Base-by-base conservation (phyloP, 1,139 yeast species). In the Yamadazyma diddensiae region DNA sequence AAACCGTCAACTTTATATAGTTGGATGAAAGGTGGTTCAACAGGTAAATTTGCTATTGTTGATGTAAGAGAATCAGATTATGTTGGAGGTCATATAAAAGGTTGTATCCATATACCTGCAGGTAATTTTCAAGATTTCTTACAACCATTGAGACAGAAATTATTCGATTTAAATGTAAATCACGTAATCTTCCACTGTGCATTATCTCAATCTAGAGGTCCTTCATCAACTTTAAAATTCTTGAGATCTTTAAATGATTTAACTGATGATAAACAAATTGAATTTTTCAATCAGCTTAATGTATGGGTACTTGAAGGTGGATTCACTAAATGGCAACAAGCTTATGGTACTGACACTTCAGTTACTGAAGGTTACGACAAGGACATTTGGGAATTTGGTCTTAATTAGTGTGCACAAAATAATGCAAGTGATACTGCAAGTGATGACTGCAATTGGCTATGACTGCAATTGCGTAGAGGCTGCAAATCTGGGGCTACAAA, bases 171-270 rank as follows among this genome's bases (percentile, higher is more conserved):
- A 7, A 52, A 56, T 5, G 55, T 64, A 9, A 64, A 70, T 33
- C 75, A 75, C 37, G 79, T 88, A 0, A 82, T 92, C 1, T 90
- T 92, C 62, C 96, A 90, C 55, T 92, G 97, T 58, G 90, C 88
- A 24, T 67, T 85, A 27, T 82, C 94, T 3, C 97, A 90, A 57
- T 94, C 81, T 38, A 65, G 97, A 29, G 97, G 97, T 0, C 97
- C 97, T 0, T 66, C 85, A 6, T 74, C 95, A 3, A 88, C 97
- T 0, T 63, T 80, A 53, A 69, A 69, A 46, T 84, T 83, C 46
- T 58, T 80, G 38, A 62, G 92, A 42, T 65, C 70, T 13, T 50
- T 81, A 12, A 58, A 65, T 22, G 73, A 66, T 3, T 55, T 61
- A 1, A 49, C 52, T 6, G 61, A 64, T 20, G 45, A 54, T 24